Percentiles rank a stretch among this genome's conserved stretches.
phyloP scores from a whole-genome alignment of 2,329 filamentous ascomycete genomes.

The Fusarium begoniae region DNA sequence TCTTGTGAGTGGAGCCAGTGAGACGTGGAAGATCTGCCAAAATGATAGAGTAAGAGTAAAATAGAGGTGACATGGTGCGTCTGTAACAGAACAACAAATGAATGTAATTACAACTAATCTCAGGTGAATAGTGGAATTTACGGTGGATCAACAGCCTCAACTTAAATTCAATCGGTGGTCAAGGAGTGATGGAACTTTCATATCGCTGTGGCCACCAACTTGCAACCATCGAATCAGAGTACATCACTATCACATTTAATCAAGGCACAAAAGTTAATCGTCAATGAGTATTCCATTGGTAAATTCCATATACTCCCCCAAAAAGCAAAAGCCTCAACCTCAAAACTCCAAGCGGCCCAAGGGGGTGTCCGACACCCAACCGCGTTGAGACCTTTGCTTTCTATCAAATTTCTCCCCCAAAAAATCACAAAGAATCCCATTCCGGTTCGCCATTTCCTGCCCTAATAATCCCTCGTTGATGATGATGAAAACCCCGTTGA shows the following conservation, averaged over 20 bases:
- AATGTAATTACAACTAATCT: too few relatives aligned
- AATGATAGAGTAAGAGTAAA: neutral
- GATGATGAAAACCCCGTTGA: neutral
- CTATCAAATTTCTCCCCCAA: slow-evolving; percentile 13
- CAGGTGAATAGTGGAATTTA: neutral
- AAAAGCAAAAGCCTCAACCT: slow-evolving; percentile 32
- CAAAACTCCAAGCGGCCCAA: slow-evolving; percentile 25
- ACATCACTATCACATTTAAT: neutral
- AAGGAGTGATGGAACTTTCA: neutral
- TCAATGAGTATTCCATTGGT: slow-evolving; percentile 30
- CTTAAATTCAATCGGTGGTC: neutral
- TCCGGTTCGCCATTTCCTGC: slow-evolving; percentile 12
- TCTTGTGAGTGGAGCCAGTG: slow-evolving; percentile 4
- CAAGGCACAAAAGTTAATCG: neutral
- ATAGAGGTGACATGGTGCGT: neutral
- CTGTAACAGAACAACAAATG: neutral
- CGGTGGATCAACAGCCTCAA: neutral
- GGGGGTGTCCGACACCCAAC: slow-evolving; percentile 15
- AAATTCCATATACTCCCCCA: slow-evolving; percentile 1
- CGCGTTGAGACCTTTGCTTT: slow-evolving; percentile 33
- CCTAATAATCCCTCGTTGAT: neutral
- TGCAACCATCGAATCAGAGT: neutral
- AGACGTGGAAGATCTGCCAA: neutral
- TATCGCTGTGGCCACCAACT: too few relatives aligned
- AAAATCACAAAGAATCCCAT: neutral